Evolutionary conservation across 1,284 basidiomycete genomes (phyloP).

Genomic region (Calocybe gambosa): DNA sequence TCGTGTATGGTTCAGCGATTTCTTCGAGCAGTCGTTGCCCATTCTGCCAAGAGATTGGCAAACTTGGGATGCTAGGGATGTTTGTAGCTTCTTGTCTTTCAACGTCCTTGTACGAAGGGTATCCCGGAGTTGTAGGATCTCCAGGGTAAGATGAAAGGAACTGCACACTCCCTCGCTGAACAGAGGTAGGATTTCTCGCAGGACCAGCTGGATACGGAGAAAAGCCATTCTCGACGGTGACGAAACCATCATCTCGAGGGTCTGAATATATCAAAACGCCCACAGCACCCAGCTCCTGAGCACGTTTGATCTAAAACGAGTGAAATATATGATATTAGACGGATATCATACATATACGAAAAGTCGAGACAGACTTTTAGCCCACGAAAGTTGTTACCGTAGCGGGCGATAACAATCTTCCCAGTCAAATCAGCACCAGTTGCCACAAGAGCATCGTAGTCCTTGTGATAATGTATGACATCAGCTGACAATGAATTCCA

Average conservation of each 20-base stretch:
- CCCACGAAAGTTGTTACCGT: slow-evolving; percentile 80
- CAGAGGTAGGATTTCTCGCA: slow-evolving; percentile 77
- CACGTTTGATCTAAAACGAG: slow-evolving; percentile 58
- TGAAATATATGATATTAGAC: not conserved
- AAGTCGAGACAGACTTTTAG: slow-evolving; percentile 49
- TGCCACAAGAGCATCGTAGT: slow-evolving; percentile 60
- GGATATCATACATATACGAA: not conserved
- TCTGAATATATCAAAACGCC: slow-evolving; percentile 83
- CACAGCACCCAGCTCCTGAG: slow-evolving; percentile 77
- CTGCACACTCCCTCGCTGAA: slow-evolving; percentile 87
- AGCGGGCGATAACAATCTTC: slow-evolving; percentile 81
- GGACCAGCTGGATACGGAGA: slow-evolving; percentile 80
- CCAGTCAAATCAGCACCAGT: slow-evolving; percentile 71
- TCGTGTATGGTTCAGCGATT: slow-evolving; percentile 34
- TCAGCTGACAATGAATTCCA: not conserved
- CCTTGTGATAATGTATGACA: slow-evolving; percentile 25
- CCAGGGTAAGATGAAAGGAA: slow-evolving; percentile 79
- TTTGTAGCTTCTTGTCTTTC: slow-evolving; percentile 65
- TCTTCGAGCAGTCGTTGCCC: slow-evolving; percentile 58
- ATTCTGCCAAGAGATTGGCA: slow-evolving; percentile 72
- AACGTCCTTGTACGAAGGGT: slow-evolving; percentile 82
- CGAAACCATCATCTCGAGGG: slow-evolving; percentile 81
- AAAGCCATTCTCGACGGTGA: slow-evolving; percentile 77
- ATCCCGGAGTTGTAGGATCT: slow-evolving; percentile 83
- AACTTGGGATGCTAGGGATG: slow-evolving; percentile 78